Evolutionary conservation across 345 rosid species (phyloP), one percentile per base, ranked within the genome.

Genomic region (Leavenworthia alabamica): DNA sequence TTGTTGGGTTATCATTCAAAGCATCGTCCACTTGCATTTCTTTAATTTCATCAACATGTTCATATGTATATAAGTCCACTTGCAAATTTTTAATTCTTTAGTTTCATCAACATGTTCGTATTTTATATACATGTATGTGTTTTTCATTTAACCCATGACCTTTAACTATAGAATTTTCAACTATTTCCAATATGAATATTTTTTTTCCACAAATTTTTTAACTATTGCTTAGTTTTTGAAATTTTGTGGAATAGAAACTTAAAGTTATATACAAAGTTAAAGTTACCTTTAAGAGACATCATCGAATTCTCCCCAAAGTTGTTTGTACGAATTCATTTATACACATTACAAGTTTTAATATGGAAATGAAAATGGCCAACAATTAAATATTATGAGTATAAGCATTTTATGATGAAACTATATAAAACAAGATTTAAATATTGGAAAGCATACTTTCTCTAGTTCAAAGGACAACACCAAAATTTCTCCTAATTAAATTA

Each of bases 1-100:
- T 55, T n/a, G 51, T 69, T 70, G 57, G 42, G 59, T 12, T 70
- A 62, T 70, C 58, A 62, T 55, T 70, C 69, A 70, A 56, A 63
- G 56, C 64, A 56, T 55, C 42, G 51, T 26, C 74, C 74, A 70
- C 74, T 70, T 70, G 74, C 70, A 19, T 13, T 54, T 62, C 48
- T 20, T 46, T 70, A 47, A 46, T 47, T 40, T 17, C 52, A 55
- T 40, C 57, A 70, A 20, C 69, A 62, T 56, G 53, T 47, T 70
- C 64, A 28, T 36, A n/a, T n/a, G n/a, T n/a, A n/a, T n/a, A n/a
- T n/a, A n/a, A n/a, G 51, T 26, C 74, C 74, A 70, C 74, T 70
- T 70, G 74, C 70, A 19, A 10, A n/a, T n/a, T n/a, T n/a, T n/a
- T n/a, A n/a, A n/a, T 54, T 62, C 48, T 20, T 46, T 70, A 47